Base-by-base conservation (phyloP, 148 eudicot species). In the Heliamphora exappendiculata region DNA sequence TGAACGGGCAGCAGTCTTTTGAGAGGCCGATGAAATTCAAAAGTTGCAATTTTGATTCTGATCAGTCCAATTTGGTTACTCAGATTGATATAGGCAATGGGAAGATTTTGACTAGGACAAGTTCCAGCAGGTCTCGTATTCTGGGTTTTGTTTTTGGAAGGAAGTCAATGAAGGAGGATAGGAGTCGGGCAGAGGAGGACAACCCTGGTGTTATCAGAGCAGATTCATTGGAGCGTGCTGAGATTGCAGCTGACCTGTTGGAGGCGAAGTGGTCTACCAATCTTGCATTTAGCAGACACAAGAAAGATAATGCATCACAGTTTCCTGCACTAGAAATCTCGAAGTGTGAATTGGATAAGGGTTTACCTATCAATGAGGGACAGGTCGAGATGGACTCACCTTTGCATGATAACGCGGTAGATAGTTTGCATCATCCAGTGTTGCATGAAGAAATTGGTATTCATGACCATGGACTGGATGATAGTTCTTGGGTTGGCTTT, bases 161-260 rank as follows among this genome's bases (percentile, higher is more conserved):
- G 69, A 82, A 79, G 44, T 87, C 91, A 9, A 72, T 34, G 79
- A 87, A 85, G 79, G 89, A 80, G 72, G 78, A 78, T 73, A 80
- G 76, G 20, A 76, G 54, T 42, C 67, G 33, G 33, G 82, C 62
- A 64, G 84, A 79, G 31, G 87, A 81, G 45, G 66, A 78, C 33
- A 74, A 19, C 68, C n/a, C 60, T 49, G 82, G 63, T 85, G 84
- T 67, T 64, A 81, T 78, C 51, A 83, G 84, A 70, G 66, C 74
- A 70, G 84, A 78, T 28, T 88, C 87, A 0, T 78, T 92, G 81
- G 91, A 89, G 76, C 85, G 89, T 36, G 99, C 98, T 74, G 97
- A 95, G 85, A 86, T 95, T 47, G 98, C 99, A 67, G 99, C 99
- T 42, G 91, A 95, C 73, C 91, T 95, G 53, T 84, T 95, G 82